Conservation (phyloP, 2,329 filamentous ascomycete species). For the Trichoderma koningii region DNA sequence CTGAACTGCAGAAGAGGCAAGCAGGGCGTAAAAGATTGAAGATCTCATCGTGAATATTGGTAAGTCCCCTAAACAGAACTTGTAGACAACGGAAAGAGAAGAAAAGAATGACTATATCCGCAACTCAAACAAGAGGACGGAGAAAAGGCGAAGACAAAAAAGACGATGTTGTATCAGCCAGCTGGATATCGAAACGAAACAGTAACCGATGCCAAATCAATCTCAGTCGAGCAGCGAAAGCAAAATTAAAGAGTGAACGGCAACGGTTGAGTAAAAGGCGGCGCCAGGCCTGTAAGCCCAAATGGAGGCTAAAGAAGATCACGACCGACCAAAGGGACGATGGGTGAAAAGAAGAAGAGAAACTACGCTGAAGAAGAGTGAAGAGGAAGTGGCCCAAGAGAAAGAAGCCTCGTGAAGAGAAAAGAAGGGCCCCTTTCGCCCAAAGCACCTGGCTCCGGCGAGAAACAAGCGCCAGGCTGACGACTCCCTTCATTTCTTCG, state of each 20-base stretch:
- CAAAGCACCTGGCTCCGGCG: not conserved
- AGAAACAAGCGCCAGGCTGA: constrained; percentile 9
- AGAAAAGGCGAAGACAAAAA: constrained; percentile 10
- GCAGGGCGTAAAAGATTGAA: constrained; percentile 29
- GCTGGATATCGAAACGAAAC: constrained; percentile 24
- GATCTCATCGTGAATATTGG: constrained; percentile 30
- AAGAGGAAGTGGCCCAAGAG: constrained; percentile 28
- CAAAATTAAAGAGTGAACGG: constrained; percentile 25
- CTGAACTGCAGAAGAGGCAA: constrained; percentile 30
- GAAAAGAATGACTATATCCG: constrained; percentile 31
- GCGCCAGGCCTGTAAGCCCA: constrained; percentile 24
- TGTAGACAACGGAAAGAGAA: not conserved
- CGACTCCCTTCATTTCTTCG: constrained; percentile 18
- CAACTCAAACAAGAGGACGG: constrained; percentile 9
- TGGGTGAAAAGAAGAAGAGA: constrained; percentile 13
- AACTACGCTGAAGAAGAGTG: constrained; percentile 22
- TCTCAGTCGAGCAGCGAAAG: constrained; percentile 1
- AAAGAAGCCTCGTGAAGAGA: constrained; percentile 29
- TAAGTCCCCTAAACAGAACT: not conserved
- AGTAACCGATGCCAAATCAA: constrained; percentile 16
- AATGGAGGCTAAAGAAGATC: constrained; percentile 7
- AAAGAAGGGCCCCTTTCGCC: constrained; percentile 21
- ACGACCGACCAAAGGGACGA: constrained; percentile 18
- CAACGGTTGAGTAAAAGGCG: constrained; percentile 23
- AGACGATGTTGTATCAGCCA: constrained; percentile 15